Base-by-base conservation (phyloP, 306 rosid genomes). In the Malus orientalis region DNA sequence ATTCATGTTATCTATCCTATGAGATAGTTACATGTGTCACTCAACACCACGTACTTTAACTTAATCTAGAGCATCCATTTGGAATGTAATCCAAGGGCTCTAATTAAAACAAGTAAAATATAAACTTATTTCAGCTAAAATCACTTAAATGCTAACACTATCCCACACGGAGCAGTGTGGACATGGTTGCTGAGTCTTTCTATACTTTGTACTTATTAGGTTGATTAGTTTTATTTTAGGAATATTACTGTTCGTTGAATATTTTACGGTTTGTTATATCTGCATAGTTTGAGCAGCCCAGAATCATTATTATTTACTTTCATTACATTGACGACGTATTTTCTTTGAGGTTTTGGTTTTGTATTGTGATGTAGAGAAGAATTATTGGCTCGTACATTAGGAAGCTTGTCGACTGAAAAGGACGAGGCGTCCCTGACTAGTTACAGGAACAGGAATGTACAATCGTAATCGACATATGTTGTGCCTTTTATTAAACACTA, bases 331-430 rank as follows among this genome's bases (percentile, higher is more conserved):
- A 27, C 19, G 14, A 29, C 0, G 68, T 30, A 29, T 7, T 32
- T 22, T 11, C 22, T 7, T 63, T 32, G 33, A 67, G 13, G 60
- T n/a, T 30, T 74, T 47, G 42, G 5, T 62, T 71, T 59, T 80
- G 55, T 83, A 78, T 18, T 77, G 84, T 61, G 16, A 18, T 40
- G 5, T 90, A 85, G 90, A 81, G 54, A 81, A 75, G 71, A 60
- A 78, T 65, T 73, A 55, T 79, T 51, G 75, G 82, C 38, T 79
- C 88, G 3, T 81, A 60, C 69, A 76, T 70, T 53, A 77, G 84
- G 74, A 83, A 80, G 79, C 87, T 74, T 49, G 78, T 87, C 75
- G 85, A 88, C 77, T 83, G 76, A 76, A 70, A 49, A 49, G 69
- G 47, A 67, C 68, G 42, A 63, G 74, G 36, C 69, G 30, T 68